phyloP scores from a whole-genome alignment of 208 protist species.

The Acanthamoeba healyi region DNA sequence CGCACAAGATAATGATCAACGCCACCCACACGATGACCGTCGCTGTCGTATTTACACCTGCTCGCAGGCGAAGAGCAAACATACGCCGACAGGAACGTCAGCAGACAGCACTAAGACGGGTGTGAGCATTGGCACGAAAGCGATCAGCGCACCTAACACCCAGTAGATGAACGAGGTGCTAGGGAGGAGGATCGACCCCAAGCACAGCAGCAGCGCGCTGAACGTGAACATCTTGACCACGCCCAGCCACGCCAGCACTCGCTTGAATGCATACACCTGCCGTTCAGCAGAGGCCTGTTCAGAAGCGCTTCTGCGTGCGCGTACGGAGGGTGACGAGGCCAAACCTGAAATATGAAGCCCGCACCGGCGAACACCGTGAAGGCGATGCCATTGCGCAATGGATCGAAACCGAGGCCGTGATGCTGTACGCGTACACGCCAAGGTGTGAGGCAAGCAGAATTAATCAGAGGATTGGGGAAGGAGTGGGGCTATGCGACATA shows the following conservation, averaged over 20 bases:
- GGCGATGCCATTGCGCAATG: background rate
- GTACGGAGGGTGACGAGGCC: too few species aligned
- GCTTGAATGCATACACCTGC: background rate
- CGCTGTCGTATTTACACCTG: background rate
- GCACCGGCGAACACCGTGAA: background rate
- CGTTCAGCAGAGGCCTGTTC: too few species aligned
- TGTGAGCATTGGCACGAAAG: too few species aligned
- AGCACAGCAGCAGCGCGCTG: slow-evolving; percentile 9
- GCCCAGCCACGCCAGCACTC: slow-evolving; percentile 20
- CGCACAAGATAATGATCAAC: background rate
- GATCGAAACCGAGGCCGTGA: background rate
- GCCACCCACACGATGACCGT: background rate
- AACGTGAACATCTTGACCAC: slow-evolving; percentile 32
- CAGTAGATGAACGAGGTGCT: slow-evolving; percentile 37
- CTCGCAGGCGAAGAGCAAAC: background rate
- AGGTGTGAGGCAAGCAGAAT: background rate
- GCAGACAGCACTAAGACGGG: background rate
- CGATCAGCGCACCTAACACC: background rate
- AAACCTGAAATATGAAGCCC: slow-evolving; percentile 5
- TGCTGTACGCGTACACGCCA: background rate
- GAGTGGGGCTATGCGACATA: background rate
- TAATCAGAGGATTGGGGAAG: background rate
- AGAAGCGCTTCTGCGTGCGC: too few species aligned
- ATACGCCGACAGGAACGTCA: background rate
- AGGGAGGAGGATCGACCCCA: background rate